phyloP scores from a whole-genome alignment of 2,329 filamentous ascomycete species.

The Colletotrichum noveboracense region DNA sequence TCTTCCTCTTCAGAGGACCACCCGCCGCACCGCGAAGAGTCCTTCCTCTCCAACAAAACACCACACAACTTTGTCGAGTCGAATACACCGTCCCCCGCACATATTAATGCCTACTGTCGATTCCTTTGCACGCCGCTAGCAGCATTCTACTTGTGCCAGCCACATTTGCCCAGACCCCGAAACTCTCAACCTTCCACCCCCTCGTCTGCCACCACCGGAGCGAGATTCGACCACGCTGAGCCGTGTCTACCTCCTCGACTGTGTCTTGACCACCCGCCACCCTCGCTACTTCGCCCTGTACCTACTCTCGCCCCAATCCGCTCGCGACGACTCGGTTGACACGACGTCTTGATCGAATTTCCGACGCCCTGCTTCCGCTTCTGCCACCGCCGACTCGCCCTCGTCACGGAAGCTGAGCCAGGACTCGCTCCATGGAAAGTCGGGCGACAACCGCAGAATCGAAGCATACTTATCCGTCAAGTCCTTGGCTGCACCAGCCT shows the following conservation, averaged over 20 bases:
- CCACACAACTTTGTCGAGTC: neutral
- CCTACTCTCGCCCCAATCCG: neutral
- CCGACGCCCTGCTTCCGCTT: conserved; percentile 5
- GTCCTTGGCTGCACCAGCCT: conserved; percentile 42
- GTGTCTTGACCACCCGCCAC: neutral
- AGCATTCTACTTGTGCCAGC: conserved; percentile 11
- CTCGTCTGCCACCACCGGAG: neutral
- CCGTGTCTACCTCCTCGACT: neutral
- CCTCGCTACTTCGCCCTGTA: neutral
- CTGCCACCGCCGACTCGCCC: conserved; percentile 3
- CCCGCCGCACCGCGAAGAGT: conserved; percentile 7
- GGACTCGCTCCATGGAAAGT: conserved; percentile 54
- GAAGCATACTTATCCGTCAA: conserved; percentile 50
- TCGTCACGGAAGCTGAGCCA: conserved; percentile 27
- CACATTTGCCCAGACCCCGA: neutral
- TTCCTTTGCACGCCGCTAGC: conserved; percentile 1
- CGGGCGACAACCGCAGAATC: conserved; percentile 54
- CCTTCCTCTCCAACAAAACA: neutral
- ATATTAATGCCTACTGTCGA: neutral
- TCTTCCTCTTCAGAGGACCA: conserved; percentile 11
- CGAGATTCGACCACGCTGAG: conserved; percentile 11
- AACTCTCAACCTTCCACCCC: conserved; percentile 4
- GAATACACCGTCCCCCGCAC: neutral
- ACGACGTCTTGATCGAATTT: conserved; percentile 6
- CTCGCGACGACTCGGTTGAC: neutral